phyloP scores from a whole-genome alignment of 768 basidiomycete species.

The Auriscalpium vulgare region DNA sequence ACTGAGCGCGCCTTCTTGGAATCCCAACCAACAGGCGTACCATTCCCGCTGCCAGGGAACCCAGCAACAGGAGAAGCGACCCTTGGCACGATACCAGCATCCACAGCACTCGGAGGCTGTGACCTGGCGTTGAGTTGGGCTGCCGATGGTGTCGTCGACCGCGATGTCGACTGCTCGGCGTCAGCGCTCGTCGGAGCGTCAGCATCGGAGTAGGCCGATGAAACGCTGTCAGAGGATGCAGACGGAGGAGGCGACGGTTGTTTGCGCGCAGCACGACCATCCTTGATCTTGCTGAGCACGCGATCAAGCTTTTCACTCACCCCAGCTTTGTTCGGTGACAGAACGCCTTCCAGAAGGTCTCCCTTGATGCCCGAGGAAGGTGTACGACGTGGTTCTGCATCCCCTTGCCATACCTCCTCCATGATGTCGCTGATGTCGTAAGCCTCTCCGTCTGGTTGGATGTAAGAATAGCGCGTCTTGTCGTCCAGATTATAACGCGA shows the following conservation, averaged over 20 bases:
- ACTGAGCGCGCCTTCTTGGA: slow-evolving; percentile 1
- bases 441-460: slow-evolving; percentile 83
- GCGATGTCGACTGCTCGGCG: slow-evolving; percentile 13
- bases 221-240: slow-evolving; percentile 21
- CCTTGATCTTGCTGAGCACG: slow-evolving; percentile 69
- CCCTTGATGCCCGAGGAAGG: slow-evolving; percentile 30
- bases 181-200: slow-evolving; percentile 18
- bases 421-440: slow-evolving; percentile 92
- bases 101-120: slow-evolving; percentile 12
- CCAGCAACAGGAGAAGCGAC: slow-evolving; percentile 22
- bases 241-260: slow-evolving; percentile 14
- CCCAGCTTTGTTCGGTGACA: slow-evolving; percentile 49
- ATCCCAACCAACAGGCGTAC: slow-evolving; percentile 18
- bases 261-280: slow-evolving; percentile 38
- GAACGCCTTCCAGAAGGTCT: slow-evolving; percentile 64
- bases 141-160: slow-evolving; percentile 11
- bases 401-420: slow-evolving; percentile 76
- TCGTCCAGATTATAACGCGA: slow-evolving; percentile 65
- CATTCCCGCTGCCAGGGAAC: slow-evolving; percentile 21
- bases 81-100: slow-evolving; percentile 17
- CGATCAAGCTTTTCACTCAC: slow-evolving; percentile 65
- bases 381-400: slow-evolving; percentile 23
- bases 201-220: slow-evolving; percentile 54
- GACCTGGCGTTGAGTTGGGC: not conserved
- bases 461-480: slow-evolving; percentile 87